Base-by-base conservation (phyloP, 768 basidiomycete genomes). In the Clitopilus hobsonii region DNA sequence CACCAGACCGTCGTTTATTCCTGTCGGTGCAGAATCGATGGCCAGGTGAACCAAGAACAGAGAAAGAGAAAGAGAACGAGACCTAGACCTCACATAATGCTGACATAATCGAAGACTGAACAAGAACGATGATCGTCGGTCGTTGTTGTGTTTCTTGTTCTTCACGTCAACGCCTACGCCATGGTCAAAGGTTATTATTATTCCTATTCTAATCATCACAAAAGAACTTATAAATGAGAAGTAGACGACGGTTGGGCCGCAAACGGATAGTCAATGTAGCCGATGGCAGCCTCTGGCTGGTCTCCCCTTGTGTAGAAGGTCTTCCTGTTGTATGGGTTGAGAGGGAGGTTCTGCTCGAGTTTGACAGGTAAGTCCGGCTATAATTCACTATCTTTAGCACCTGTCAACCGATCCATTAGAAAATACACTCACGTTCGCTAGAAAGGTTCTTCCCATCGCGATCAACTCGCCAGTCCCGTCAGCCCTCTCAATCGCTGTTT, bases 291-390 rank as follows among this genome's bases (percentile, higher is more conserved):
- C 22, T 38, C 60, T 57, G 16, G 45, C 48, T 20, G 53, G 41
- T 65, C 67, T n/a, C 55, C 64, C 14, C 62, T 55, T 1, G 53
- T 49, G 55, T 72, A 74, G 56, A 73, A 75, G 7, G 71, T 72
- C 26, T 56, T 54, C 13, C 66, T 52, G 26, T 75, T 60, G 26
- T 65, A 67, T 18, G 58, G 49, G 14, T 60, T 67, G n/a, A 71
- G 56, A 0, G 69, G 62, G 2, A 73, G 54, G 29, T 71, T 57
- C 32, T 68, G 55, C 56, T 64, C 56, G 18, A 75, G 48, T 6
- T 74, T 66, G 13, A 58, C 38, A 0, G 69, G 70, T 2, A 78
- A 65, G 56, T 77, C 75, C 7, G 76, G 76, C 74, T 76, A 54
- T 32, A 26, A 32, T 4, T 2, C 32, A n/a, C n/a, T n/a, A 14